A percentile compares a stretch with the other conserved stretches of the same genome.
These are phyloP conservation scores for Cucumis melo DNA, from an alignment of 306 rosid species.

Conservation along the genomic window DNA sequence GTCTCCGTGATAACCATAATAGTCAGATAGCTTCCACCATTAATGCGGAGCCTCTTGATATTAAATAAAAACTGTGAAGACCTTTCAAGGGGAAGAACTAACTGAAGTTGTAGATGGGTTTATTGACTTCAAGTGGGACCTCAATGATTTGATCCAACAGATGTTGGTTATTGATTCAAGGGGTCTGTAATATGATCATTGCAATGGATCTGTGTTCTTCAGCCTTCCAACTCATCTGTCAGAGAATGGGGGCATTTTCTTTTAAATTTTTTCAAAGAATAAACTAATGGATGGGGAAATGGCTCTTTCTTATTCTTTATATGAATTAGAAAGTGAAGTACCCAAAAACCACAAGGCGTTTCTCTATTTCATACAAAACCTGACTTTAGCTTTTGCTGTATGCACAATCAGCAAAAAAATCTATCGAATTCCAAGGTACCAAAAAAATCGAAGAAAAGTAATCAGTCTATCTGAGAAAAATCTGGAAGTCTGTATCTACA, in stretches of 20 bases:
- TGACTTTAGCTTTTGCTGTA: not conserved
- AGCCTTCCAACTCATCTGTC: not conserved
- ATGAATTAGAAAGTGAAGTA: not conserved
- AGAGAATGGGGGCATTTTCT: not conserved
- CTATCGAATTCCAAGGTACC: not conserved
- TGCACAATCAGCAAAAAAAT: not conserved
- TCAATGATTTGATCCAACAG: not conserved
- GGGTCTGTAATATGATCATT: not conserved
- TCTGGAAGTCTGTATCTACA: not conserved
- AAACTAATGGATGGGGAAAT: not conserved
- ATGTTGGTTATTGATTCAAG: not conserved
- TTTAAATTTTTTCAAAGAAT: not conserved
- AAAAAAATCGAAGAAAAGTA: not conserved
- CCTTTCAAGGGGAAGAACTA: not conserved
- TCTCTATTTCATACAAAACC: not conserved
- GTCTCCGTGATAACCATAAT: not conserved
- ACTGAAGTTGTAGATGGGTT: not conserved
- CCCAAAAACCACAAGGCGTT: not conserved
- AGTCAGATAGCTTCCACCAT: not conserved
- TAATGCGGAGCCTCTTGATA: not conserved
- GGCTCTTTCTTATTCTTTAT: not conserved
- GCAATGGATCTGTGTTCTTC: not conserved
- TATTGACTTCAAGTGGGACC: not conserved
- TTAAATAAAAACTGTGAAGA: not conserved
- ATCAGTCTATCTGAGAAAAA: not conserved